A percentile compares a stretch with the other conserved stretches of the same genome.
Conservation (phyloP, 768 basidiomycete species). For the Hygrocybe coccinea region DNA sequence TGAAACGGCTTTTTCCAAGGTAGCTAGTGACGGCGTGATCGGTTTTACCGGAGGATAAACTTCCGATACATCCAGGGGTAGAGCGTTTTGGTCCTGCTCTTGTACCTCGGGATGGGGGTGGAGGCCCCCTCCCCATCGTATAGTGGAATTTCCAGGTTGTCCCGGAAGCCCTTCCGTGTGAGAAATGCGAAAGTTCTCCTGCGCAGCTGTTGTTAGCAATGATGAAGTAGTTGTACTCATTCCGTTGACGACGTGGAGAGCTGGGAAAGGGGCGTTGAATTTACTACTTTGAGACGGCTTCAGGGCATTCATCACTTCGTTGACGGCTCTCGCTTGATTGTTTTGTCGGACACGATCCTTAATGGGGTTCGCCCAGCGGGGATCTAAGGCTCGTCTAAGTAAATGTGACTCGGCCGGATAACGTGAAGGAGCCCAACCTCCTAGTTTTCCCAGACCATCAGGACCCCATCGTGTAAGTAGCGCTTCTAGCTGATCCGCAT, state of each 20-base stretch:
- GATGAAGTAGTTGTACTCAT: slow-evolving; percentile 66
- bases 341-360: slow-evolving; percentile 67
- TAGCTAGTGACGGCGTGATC: slow-evolving; percentile 82
- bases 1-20: slow-evolving; percentile 90
- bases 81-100: slow-evolving; percentile 45
- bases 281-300: slow-evolving; percentile 49
- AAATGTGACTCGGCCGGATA: slow-evolving; percentile 21
- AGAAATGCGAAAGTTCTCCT: slow-evolving; percentile 55
- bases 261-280: slow-evolving; percentile 42
- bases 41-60: slow-evolving; percentile 44
- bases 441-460: slow-evolving; percentile 83
- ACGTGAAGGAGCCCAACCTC: slow-evolving; percentile 49
- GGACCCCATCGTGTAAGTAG: slow-evolving; percentile 84
- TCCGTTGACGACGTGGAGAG: slow-evolving; percentile 77
- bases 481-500: slow-evolving; percentile 83
- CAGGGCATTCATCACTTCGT: slow-evolving; percentile 69
- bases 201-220: slow-evolving; percentile 68
- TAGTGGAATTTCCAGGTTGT: slow-evolving; percentile 54
- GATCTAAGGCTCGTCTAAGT: slow-evolving; percentile 49
- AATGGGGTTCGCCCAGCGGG: slow-evolving; percentile 84
- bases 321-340: slow-evolving; percentile 68
- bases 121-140: slow-evolving; percentile 58
- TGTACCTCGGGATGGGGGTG: slow-evolving; percentile 62
- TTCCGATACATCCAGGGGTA: slow-evolving; percentile 29
- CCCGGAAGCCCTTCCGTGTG: slow-evolving; percentile 49